These are phyloP conservation scores for Penicillium sp. DNA, from an alignment of 2,329 filamentous ascomycete species.

Conservation along the genomic window DNA sequence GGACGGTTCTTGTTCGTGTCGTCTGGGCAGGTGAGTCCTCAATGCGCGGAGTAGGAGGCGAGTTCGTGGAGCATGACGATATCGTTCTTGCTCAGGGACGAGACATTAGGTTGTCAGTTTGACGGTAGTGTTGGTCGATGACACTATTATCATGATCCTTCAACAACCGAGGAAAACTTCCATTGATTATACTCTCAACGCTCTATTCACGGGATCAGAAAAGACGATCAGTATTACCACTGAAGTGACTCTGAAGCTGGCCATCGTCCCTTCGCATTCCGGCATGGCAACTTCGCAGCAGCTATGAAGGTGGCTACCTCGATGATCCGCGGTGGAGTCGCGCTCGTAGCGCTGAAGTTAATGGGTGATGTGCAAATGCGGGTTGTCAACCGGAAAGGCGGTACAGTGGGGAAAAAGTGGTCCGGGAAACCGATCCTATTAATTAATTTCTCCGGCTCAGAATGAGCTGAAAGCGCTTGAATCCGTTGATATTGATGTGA, in stretches of 20 bases:
- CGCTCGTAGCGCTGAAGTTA: slow-evolving; percentile 62
- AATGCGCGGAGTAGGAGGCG: background rate
- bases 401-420: slow-evolving; percentile 54
- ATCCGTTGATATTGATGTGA: slow-evolving; percentile 76
- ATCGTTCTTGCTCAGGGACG: slow-evolving; percentile 51
- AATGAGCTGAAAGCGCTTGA: slow-evolving; percentile 75
- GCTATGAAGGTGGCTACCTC: slow-evolving; percentile 63
- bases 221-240: slow-evolving; percentile 73
- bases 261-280: slow-evolving; percentile 64
- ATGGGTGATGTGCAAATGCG: slow-evolving; percentile 67
- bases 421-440: slow-evolving; percentile 47
- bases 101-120: slow-evolving; percentile 74
- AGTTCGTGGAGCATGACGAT: background rate
- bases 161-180: slow-evolving; percentile 68
- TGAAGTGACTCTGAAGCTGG: slow-evolving; percentile 69
- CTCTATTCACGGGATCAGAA: slow-evolving; percentile 70
- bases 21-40: background rate
- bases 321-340: slow-evolving; percentile 69
- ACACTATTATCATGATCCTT: slow-evolving; percentile 63
- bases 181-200: slow-evolving; percentile 72
- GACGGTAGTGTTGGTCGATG: slow-evolving; percentile 71
- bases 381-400: slow-evolving; percentile 68
- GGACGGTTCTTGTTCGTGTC: background rate
- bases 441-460: slow-evolving; percentile 73
- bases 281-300: slow-evolving; percentile 69